phyloP scores from a whole-genome alignment of 2,329 filamentous ascomycete genomes.

The Stagonosporopsis vannaccii region DNA sequence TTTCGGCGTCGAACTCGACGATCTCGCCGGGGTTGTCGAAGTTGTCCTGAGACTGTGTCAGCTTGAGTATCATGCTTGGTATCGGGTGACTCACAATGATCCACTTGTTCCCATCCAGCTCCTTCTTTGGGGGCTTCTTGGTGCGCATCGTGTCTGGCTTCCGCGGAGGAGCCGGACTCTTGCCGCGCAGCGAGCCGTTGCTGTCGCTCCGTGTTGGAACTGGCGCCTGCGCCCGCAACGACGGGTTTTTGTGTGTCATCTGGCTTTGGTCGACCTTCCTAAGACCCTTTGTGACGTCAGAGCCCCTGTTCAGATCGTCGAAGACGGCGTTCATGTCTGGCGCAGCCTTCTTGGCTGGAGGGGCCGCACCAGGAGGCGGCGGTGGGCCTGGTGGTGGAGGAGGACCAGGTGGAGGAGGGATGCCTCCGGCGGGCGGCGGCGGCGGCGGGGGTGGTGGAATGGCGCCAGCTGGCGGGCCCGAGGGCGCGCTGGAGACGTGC shows the following conservation, averaged over 20 bases:
- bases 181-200: conserved; percentile 64
- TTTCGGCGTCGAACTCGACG: conserved; percentile 80
- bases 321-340: conserved; percentile 86
- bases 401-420: conserved; percentile 68
- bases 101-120: conserved; percentile 81
- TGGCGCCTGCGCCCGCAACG: conserved; percentile 74
- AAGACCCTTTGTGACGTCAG: conserved; percentile 84
- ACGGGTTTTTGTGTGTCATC: conserved; percentile 99
- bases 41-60: conserved; percentile 72
- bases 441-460: conserved; percentile 73
- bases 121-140: conserved; percentile 58
- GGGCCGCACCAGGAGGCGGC: conserved; percentile 53
- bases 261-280: conserved; percentile 93
- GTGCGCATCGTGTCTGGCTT: conserved; percentile 64
- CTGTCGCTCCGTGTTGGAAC: conserved; percentile 68
- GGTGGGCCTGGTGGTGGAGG: conserved; percentile 65
- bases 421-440: conserved; percentile 64
- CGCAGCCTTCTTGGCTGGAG: conserved; percentile 58
- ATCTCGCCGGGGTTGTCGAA: conserved; percentile 78
- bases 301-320: conserved; percentile 86
- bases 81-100: conserved; percentile 67
- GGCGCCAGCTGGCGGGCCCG: conserved; percentile 60
- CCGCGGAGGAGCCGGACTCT: conserved; percentile 81
- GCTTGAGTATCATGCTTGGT: background rate
- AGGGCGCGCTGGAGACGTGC: conserved; percentile 57